These are phyloP conservation scores for Paramecium sonneborni DNA, from an alignment of 73 alveolate genomes.

Conservation along the genomic window DNA sequence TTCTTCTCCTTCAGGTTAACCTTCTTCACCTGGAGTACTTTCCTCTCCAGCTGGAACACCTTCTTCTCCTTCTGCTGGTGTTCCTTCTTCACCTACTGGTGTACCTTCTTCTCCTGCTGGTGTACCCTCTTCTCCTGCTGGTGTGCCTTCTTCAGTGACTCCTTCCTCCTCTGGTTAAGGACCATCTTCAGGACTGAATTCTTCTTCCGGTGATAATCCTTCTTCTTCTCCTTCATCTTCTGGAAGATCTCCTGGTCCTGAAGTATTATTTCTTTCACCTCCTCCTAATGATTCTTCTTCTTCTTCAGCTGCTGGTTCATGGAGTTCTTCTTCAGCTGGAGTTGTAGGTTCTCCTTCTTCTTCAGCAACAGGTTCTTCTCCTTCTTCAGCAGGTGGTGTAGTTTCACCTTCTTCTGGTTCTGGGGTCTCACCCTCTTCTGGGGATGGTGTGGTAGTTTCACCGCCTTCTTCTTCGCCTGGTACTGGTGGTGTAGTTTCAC, in stretches of 20 bases:
- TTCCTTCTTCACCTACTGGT: neutral
- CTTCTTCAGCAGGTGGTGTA: neutral
- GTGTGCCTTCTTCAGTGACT: neutral
- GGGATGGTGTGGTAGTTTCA: neutral
- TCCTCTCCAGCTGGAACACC: neutral
- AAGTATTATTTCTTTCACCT: neutral
- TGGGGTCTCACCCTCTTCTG: neutral
- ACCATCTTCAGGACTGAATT: neutral
- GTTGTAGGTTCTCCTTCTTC: neutral
- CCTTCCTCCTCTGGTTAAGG: neutral
- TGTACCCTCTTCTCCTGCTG: neutral
- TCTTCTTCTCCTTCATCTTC: constrained; percentile 1
- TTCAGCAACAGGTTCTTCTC: neutral
- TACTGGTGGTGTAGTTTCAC: neutral
- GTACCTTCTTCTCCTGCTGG: neutral
- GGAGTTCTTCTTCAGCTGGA: neutral
- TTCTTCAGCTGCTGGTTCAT: constrained; percentile 48
- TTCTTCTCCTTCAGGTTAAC: constrained; percentile 14
- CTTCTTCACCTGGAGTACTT: constrained; percentile 11
- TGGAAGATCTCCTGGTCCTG: constrained; percentile 5
- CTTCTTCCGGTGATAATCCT: neutral
- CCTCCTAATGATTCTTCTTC: neutral
- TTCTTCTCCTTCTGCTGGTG: neutral
- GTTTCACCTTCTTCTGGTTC: constrained; percentile 19
- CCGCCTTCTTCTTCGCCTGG: neutral